Evolutionary conservation across 345 rosid genomes (phyloP), one percentile per base, ranked within the genome.

Genomic region (Lumnitzera racemosa): DNA sequence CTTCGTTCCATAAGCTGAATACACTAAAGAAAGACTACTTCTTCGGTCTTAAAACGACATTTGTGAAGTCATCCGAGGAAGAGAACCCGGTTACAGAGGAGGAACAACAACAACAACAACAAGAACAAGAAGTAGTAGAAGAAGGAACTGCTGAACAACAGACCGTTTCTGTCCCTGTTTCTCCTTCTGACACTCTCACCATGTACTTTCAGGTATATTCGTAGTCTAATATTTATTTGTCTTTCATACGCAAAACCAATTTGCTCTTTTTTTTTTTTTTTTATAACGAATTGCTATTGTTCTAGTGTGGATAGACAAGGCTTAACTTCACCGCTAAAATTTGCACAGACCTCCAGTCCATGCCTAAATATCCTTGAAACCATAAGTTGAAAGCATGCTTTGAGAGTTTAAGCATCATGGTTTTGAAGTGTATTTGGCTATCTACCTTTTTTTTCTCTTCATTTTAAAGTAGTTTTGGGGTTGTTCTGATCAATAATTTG

Each of bases 151-250:
- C 61, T 23, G 80, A 73, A 54, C 66, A 61, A 47, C 87, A 79
- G 67, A 65, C 87, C 11, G 91, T 89, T 64, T 80, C 88, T 49
- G 87, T 87, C 23, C 87, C 96, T 58, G 91, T 92, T 66, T 89
- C 98, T 62, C 80, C 98, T 71, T 83, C 96, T 16, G 98, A 89
- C 77, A 80, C 74, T 67, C 94, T 92, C 70, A 85, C 81, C 70
- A 89, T 92, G 96, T 74, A 59, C 63, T 87, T 92, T 70, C 91
- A 85, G 89, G 98, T 86, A 27, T 25, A 6, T 13, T 12, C 59
- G 53, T 14, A 60, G 9, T 46, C 41, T 51, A 24, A 14, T n/a
- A 49, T 25, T 52, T 58, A 5, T 17, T 12, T 61, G 2, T 24
- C 36, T 11, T 51, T 59, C 27, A 15, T 43, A 5, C 12, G 52